A percentile compares a stretch with the other conserved stretches of the same genome.
phyloP scores from a whole-genome alignment of 352 stramenopile species.

The Phytophthora nicotianae region DNA sequence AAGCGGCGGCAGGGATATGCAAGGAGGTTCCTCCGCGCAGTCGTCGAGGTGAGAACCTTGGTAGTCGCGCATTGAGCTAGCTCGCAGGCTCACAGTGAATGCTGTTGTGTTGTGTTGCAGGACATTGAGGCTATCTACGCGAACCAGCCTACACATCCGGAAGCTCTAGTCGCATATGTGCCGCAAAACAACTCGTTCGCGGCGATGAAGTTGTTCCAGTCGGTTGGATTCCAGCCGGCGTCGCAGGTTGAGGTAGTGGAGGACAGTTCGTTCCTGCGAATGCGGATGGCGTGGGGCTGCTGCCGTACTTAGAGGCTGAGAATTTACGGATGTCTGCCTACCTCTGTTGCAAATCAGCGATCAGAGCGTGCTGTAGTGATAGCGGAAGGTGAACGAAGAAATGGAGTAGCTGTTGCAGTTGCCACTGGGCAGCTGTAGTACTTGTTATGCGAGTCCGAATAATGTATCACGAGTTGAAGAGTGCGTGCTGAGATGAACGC shows the following conservation, averaged over 20 bases:
- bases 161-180: slow-evolving; percentile 48
- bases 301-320: slow-evolving; percentile 1
- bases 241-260: slow-evolving; percentile 36
- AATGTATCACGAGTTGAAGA: slow-evolving; percentile 7
- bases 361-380: background rate
- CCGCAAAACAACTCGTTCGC: slow-evolving; percentile 45
- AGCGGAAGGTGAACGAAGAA: slow-evolving; percentile 2
- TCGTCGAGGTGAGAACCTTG: slow-evolving; percentile 49
- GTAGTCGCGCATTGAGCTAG: slow-evolving; percentile 1
- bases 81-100: background rate
- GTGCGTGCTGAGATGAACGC: background rate
- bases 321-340: background rate
- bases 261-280: slow-evolving; percentile 33
- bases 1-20: slow-evolving; percentile 63
- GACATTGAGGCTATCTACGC: slow-evolving; percentile 53
- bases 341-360: background rate
- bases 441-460: slow-evolving; percentile 16
- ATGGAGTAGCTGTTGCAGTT: background rate
- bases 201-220: slow-evolving; percentile 58
- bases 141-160: slow-evolving; percentile 33
- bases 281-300: slow-evolving; percentile 37
- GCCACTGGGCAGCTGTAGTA: background rate
- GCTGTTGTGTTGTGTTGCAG: slow-evolving; percentile 35
- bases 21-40: slow-evolving; percentile 49
- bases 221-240: slow-evolving; percentile 53